Base-by-base conservation (phyloP, 768 basidiomycete genomes). In the Podaxis pistillaris region DNA sequence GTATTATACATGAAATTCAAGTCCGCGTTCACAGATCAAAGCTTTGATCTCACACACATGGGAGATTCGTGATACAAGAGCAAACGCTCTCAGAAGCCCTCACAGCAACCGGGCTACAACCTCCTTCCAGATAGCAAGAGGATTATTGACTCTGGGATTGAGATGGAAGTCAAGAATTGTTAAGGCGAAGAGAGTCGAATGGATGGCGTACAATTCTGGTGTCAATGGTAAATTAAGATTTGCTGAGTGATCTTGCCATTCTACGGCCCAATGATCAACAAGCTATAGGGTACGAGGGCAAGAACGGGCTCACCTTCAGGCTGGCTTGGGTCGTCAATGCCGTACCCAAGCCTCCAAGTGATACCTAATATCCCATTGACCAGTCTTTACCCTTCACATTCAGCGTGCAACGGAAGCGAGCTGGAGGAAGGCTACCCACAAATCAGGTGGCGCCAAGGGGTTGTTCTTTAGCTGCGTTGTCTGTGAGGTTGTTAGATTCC, bases 281-380 rank as follows among this genome's bases (percentile, higher is more conserved):
- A 3, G 37, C 17, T 7, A 24, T 50, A 49, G 15, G n/a, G 8
- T 19, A 44, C 41, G 28, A 44, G 24, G 13, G 9, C 22, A 26
- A 55, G 51, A n/a, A 15, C 1, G n/a, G 19, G 66, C 73, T 56
- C 64, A 84, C 85, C 84, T 78, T 87, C 86, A 0, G 86, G 86
- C 70, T 85, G 73, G 11, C 69, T 69, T 19, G 83, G 75, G 64
- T 85, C 74, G 52, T 79, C 70, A 44, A 88, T 72, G 11, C 86
- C 85, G 67, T 85, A 86, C 2, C 77, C 85, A 7, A 86, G 72
- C 62, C 86, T 75, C 84, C 85, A 88, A 41, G 86, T 83, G 56
- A 86, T 82, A 24, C 86, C 85, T 69, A 83, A 83, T 15, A 84
- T 73, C 37, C 82, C 83, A 68, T 85, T 84, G n/a, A 83, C 83